These are phyloP conservation scores for Solanum lycopersicoides DNA, from an alignment of 257 asterid genomes.

Conservation along the genomic window DNA sequence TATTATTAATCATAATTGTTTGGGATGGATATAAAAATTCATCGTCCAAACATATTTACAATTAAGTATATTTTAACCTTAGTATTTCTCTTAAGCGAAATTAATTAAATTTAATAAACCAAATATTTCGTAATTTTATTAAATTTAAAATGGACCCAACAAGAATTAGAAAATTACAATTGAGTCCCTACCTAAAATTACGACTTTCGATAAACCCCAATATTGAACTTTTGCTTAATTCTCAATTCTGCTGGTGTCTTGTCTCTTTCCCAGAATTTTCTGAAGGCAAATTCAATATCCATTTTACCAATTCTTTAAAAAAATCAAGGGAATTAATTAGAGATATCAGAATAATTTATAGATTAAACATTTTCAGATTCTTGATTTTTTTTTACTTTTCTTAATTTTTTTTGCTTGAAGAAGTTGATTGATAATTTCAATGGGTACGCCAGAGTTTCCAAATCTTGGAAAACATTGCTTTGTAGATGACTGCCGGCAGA, in stretches of 20 bases:
- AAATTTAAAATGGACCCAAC: not conserved
- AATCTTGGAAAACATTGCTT: constrained; percentile 85
- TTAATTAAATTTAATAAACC: not conserved
- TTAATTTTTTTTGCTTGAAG: not conserved
- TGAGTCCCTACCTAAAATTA: not conserved
- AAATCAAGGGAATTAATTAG: not conserved
- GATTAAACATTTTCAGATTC: not conserved
- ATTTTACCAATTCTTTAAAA: not conserved
- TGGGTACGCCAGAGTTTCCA: constrained; percentile 95
- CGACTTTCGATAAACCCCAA: not conserved
- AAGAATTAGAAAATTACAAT: not conserved
- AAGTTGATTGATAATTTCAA: constrained; percentile 1
- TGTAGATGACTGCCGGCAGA: constrained; percentile 73
- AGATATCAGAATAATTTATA: not conserved
- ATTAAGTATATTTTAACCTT: not conserved
- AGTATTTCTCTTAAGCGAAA: not conserved
- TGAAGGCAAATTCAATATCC: not conserved
- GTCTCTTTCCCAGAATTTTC: not conserved
- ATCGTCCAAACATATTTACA: not conserved
- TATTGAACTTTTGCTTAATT: not conserved
- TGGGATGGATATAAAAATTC: not conserved
- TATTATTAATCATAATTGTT: not conserved
- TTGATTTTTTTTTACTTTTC: not conserved
- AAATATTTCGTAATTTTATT: not conserved
- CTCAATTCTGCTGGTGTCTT: not conserved